Evolutionary conservation across 192 early-diverging fungal genomes (phyloP).

Genomic region (Linnemannia elongata): DNA sequence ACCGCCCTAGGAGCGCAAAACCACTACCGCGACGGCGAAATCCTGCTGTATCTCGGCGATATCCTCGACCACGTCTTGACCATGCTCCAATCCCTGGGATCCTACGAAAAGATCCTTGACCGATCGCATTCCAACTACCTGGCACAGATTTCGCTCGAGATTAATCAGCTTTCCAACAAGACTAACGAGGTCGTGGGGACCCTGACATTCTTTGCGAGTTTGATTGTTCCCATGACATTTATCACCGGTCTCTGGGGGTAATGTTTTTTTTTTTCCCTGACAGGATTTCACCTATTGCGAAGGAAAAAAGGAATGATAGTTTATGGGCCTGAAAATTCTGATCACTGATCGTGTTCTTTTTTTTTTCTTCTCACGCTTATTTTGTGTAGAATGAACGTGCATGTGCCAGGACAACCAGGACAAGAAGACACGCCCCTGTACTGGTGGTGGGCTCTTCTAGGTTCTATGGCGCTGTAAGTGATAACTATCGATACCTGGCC

Average conservation of each 20-base stretch:
- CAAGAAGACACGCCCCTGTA: background rate
- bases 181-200: conserved; percentile 66
- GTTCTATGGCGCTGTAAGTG: background rate
- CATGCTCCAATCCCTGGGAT: conserved; percentile 81
- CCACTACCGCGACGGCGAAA: conserved; percentile 61
- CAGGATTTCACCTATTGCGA: too few relatives aligned
- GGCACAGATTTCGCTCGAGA: conserved; percentile 79
- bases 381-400: conserved; percentile 64
- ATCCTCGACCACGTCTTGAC: conserved; percentile 83
- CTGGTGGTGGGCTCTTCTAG: conserved; percentile 58
- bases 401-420: conserved; percentile 67
- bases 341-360: background rate
- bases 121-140: conserved; percentile 79
- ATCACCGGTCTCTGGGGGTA: conserved; percentile 71
- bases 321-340: background rate
- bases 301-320: too few relatives aligned
- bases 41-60: conserved; percentile 80
- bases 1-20: background rate
- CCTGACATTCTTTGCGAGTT: conserved; percentile 65
- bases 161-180: conserved; percentile 69
- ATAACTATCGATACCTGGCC: too few relatives aligned
- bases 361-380: background rate
- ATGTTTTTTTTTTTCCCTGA: background rate
- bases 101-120: conserved; percentile 78
- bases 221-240: conserved; percentile 73